Percentiles rank a stretch among this genome's conserved stretches.
Conservation (phyloP, 306 rosid genomes). For the Ormosia emarginata region DNA sequence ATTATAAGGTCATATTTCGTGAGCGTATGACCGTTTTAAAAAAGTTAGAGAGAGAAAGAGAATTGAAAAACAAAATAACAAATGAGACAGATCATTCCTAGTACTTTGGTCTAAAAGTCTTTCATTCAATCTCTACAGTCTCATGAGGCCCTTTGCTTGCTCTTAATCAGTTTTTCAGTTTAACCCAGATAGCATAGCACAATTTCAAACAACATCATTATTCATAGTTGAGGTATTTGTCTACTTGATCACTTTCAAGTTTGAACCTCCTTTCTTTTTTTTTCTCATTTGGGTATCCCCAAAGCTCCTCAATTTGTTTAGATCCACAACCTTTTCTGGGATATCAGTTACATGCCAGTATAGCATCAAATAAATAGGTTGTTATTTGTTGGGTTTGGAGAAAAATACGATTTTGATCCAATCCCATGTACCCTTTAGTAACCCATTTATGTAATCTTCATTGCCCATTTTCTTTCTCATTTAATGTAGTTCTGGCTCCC, state of each 20-base stretch:
- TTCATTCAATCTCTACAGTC: slow-evolving; percentile 9
- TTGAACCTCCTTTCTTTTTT: background rate
- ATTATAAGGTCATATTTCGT: no score
- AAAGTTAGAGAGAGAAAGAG: slow-evolving; percentile 23
- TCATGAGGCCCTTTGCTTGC: background rate
- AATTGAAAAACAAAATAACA: background rate
- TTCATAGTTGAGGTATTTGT: slow-evolving; percentile 23
- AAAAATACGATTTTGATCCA: slow-evolving; percentile 14
- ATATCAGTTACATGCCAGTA: background rate
- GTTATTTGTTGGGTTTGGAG: slow-evolving; percentile 13
- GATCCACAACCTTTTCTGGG: slow-evolving; percentile 29
- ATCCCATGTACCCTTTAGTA: background rate
- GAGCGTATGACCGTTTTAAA: slow-evolving; percentile 29
- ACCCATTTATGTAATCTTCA: background rate
- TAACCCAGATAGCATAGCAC: background rate
- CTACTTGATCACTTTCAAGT: background rate
- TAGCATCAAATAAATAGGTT: background rate
- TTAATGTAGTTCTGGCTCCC: slow-evolving; percentile 4
- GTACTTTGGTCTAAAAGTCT: background rate
- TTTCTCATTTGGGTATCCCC: background rate
- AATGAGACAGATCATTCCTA: slow-evolving; percentile 13
- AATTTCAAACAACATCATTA: background rate
- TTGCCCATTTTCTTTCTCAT: slow-evolving; percentile 1
- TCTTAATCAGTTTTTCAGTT: background rate
- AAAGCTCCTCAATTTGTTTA: background rate